phyloP scores from a whole-genome alignment of 305 asterid genomes.

The Fraxinus albicans region DNA sequence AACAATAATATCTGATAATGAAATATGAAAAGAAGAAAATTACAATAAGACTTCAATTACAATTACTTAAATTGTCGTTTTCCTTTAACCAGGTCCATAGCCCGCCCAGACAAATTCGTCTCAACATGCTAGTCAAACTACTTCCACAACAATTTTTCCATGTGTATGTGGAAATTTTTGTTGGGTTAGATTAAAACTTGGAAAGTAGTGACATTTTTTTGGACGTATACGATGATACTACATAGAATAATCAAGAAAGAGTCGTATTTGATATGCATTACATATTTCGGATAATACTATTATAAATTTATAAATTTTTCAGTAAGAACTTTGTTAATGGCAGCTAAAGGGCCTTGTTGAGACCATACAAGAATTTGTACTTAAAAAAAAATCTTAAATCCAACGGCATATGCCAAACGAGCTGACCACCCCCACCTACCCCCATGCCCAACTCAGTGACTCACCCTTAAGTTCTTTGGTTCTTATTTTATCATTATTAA shows the following conservation, averaged over 20 bases:
- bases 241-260: background rate
- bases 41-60: background rate
- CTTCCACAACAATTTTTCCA: background rate
- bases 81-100: constrained; percentile 18
- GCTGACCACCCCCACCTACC: background rate
- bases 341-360: background rate
- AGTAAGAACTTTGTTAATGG: background rate
- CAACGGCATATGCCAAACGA: background rate
- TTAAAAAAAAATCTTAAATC: background rate
- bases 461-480: background rate
- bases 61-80: background rate
- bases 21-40: background rate
- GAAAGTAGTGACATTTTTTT: background rate
- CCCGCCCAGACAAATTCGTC: background rate
- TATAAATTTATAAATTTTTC: too few species aligned
- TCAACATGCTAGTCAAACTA: background rate
- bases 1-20: background rate
- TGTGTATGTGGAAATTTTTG: background rate
- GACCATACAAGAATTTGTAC: background rate
- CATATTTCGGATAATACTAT: background rate
- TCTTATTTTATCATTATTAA: constrained; percentile 16
- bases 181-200: background rate
- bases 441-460: background rate
- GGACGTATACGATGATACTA: background rate
- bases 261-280: background rate